Base-by-base conservation (phyloP, 768 basidiomycete genomes). In the Naematelia encephala region DNA sequence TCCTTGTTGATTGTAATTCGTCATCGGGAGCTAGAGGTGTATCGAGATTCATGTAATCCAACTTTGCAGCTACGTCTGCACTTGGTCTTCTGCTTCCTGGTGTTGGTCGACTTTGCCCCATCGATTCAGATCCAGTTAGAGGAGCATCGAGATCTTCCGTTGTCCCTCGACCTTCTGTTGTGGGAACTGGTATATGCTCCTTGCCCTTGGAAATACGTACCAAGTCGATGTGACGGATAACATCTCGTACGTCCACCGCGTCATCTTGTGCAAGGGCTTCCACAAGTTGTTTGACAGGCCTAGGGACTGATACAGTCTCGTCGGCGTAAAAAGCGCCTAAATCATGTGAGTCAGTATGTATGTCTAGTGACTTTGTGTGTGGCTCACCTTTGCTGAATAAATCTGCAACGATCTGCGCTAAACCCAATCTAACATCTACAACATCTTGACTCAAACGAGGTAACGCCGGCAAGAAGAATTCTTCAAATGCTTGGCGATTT, bases 401-500 rank as follows among this genome's bases (percentile, higher is more conserved):
- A 23, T 69, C 62, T 1, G 84, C 84, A 43, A 86, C 77, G 47
- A 90, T 82, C 50, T 91, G 83, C n/a, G 92, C 87, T 1, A 91
- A 82, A 5, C 85, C 87, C 57, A 96, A 90, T 47, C 91, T 83
- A 29, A 96, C 91, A 60, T 90, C 91, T 51, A 88, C 81, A 12
- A 94, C 85, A 30, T 97, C 93, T 28, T 79, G 71, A 3, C 84
- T 82, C 43, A 93, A 80, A 45, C 72, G 67, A 25, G 80, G 76
- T 19, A 93, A 76, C n/a, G 80, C 77, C 57, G 80, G 74, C 78
- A 89, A 83, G 60, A 85, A 75, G 53, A 76, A 66, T 30, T 68
- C 61, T 39, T 78, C 77, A 47, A 83, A 63, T 72, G 77, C 63
- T 80, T 81, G 67, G 81, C 82, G 57, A 77, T 70, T 76, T 27